phyloP scores from a whole-genome alignment of 805 yeast genomes.

The Candida pseudofarinosa region DNA sequence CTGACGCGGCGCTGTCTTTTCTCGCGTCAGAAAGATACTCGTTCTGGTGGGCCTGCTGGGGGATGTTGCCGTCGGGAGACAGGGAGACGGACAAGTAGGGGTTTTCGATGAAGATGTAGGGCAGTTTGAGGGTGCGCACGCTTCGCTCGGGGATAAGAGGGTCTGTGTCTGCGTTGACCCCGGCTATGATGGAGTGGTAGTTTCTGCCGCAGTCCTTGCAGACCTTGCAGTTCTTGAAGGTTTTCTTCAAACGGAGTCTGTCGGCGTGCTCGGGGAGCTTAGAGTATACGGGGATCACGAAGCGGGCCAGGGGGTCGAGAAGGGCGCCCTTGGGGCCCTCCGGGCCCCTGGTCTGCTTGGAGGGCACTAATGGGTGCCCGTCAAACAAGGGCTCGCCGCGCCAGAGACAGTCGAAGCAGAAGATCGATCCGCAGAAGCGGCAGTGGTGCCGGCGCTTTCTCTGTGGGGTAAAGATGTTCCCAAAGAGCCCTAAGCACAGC shows the following conservation, averaged over 20 bases:
- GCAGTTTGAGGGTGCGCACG: constrained; percentile 6
- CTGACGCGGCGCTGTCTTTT: constrained; percentile 6
- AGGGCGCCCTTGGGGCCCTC: constrained; percentile 8
- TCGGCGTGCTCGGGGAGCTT: constrained; percentile 11
- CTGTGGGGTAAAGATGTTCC: constrained; percentile 23
- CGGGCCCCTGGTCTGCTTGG: background rate
- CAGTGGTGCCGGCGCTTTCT: constrained; percentile 45
- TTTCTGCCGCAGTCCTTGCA: constrained; percentile 31
- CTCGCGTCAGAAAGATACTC: constrained; percentile 1
- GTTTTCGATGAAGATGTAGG: constrained; percentile 29
- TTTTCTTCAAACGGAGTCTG: constrained; percentile 1
- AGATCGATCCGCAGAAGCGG: constrained; percentile 48
- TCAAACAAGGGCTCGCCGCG: background rate
- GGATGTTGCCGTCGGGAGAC: background rate
- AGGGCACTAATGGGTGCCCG: background rate
- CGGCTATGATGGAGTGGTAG: constrained; percentile 8
- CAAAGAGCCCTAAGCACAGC: constrained; percentile 35
- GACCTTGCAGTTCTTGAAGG: constrained; percentile 25
- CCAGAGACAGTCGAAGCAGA: constrained; percentile 32
- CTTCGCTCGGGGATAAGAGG: constrained; percentile 9
- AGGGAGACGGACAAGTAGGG: constrained; percentile 16
- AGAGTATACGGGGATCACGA: constrained; percentile 33
- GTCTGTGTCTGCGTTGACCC: constrained; percentile 1
- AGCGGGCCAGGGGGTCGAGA: constrained; percentile 24
- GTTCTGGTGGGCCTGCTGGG: background rate